phyloP scores from a whole-genome alignment of 495 filamentous ascomycete species.

The Penicillium egyptiacum region DNA sequence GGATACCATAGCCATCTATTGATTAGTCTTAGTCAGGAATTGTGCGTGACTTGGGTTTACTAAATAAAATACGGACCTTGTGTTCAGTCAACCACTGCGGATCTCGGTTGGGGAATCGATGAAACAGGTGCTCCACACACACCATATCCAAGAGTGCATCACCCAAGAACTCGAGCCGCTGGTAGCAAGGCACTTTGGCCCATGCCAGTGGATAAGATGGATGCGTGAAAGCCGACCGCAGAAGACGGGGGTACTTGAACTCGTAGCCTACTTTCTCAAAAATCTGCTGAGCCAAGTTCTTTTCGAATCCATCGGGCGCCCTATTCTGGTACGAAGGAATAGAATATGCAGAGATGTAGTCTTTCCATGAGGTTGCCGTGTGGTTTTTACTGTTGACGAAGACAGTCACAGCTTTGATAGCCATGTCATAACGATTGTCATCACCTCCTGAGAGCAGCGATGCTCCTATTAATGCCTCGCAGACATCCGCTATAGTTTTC shows the following conservation, averaged over 20 bases:
- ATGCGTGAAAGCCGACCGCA: slow-evolving; percentile 86
- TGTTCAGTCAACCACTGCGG: slow-evolving; percentile 99
- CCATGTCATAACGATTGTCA: slow-evolving; percentile 67
- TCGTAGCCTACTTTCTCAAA: slow-evolving; percentile 67
- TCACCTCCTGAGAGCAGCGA: slow-evolving; percentile 66
- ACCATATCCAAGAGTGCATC: slow-evolving; percentile 89
- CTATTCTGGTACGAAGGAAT: slow-evolving; percentile 70
- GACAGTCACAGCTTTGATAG: slow-evolving; percentile 77
- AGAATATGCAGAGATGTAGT: slow-evolving; percentile 71
- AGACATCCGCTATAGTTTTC: slow-evolving; percentile 96
- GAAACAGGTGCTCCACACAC: slow-evolving; percentile 77
- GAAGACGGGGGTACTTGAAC: slow-evolving; percentile 76
- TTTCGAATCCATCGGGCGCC: slow-evolving; percentile 49
- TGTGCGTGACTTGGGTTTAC: no score
- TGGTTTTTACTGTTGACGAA: slow-evolving; percentile 71
- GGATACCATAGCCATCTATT: slow-evolving; percentile 92
- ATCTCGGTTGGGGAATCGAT: slow-evolving; percentile 72
- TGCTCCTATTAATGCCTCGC: slow-evolving; percentile 91
- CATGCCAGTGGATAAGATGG: slow-evolving; percentile 72
- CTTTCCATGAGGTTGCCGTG: slow-evolving; percentile 61
- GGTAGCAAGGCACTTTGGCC: slow-evolving; percentile 82
- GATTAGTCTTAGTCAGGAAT: slow-evolving; percentile 8
- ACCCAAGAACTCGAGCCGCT: slow-evolving; percentile 90
- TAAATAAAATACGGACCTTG: slow-evolving; percentile 52
- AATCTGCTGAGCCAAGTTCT: slow-evolving; percentile 66